These are phyloP conservation scores for Paecilomyces fulvus DNA, from an alignment of 2,329 filamentous ascomycete genomes.

Conservation along the genomic window DNA sequence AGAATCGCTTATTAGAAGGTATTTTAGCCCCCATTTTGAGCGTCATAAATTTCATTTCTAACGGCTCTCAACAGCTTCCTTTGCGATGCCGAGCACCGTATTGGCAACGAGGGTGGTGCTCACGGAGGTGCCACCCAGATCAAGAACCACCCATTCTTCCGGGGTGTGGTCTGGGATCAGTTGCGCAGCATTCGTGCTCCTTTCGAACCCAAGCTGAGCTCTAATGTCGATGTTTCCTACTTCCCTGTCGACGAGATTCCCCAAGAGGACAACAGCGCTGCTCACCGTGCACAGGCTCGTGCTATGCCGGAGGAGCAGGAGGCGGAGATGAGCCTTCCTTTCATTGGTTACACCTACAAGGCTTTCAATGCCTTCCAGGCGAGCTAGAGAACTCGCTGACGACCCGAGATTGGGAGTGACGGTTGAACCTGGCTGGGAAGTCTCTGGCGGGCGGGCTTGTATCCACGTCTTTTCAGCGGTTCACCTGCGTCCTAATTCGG, in stretches of 20 bases:
- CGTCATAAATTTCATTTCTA: not conserved
- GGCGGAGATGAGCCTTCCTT: conserved; percentile 91
- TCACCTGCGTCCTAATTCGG: conserved; percentile 14
- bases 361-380: conserved; percentile 66
- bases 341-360: conserved; percentile 97
- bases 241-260: conserved; percentile 99
- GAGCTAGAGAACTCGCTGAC: conserved; percentile 19
- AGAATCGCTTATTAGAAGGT: conserved; percentile 88
- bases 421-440: conserved; percentile 13
- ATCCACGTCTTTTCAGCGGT: conserved; percentile 13
- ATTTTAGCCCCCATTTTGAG: conserved; percentile 23
- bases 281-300: conserved; percentile 73
- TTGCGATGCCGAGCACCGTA: conserved; percentile 84
- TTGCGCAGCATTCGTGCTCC: conserved; percentile 88
- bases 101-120: conserved; percentile 58
- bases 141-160: conserved; percentile 92
- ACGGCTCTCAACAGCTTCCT: conserved; percentile 57
- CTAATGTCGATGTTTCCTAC: conserved; percentile 93
- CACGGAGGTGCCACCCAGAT: conserved; percentile 77
- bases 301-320: conserved; percentile 68
- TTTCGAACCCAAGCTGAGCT: conserved; percentile 88
- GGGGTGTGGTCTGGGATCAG: conserved; percentile 88
- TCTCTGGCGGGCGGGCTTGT: conserved; percentile 27
- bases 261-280: conserved; percentile 85
- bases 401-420: conserved; percentile 9